Evolutionary conservation across 352 stramenopile genomes (phyloP).

Genomic region (Blastocystis sp.): DNA sequence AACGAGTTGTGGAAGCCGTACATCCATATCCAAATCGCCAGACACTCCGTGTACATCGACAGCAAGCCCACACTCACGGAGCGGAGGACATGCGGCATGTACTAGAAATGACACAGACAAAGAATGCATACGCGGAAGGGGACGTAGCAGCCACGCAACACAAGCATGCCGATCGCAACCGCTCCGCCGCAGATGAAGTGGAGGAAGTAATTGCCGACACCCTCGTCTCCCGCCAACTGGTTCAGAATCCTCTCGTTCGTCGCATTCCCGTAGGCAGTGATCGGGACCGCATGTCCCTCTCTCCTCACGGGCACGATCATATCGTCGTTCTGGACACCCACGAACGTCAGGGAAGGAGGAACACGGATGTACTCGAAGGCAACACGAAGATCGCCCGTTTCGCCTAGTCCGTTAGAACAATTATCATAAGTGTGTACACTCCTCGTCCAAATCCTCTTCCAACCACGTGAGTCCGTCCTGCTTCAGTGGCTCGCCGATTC

Average conservation of each 20-base stretch:
- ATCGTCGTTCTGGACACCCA: conserved; percentile 52
- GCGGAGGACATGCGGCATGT: conserved; percentile 23
- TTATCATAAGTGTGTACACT: not conserved
- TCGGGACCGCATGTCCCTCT: not conserved
- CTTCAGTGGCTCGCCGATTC: conserved; percentile 1
- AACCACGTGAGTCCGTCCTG: conserved; percentile 3
- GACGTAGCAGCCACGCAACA: not conserved
- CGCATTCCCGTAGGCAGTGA: conserved; percentile 25
- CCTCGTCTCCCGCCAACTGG: not conserved
- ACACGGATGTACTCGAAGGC: conserved; percentile 10
- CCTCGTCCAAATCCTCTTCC: conserved; percentile 9
- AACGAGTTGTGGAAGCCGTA: conserved; percentile 34
- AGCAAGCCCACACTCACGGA: conserved; percentile 4
- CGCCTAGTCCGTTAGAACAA: conserved; percentile 21
- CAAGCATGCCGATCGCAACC: not conserved
- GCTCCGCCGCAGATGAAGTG: not conserved
- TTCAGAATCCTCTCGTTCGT: conserved; percentile 11
- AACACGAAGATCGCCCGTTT: conserved; percentile 43
- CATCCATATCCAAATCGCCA: not conserved
- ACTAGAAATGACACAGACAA: not conserved
- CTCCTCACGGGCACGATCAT: conserved; percentile 15
- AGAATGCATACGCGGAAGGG: conserved; percentile 15
- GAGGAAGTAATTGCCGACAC: not conserved
- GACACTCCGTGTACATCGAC: not conserved
- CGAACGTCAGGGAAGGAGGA: conserved; percentile 28